Evolutionary conservation across 768 basidiomycete species (phyloP).

Genomic region (Naematelia aurantialba): DNA sequence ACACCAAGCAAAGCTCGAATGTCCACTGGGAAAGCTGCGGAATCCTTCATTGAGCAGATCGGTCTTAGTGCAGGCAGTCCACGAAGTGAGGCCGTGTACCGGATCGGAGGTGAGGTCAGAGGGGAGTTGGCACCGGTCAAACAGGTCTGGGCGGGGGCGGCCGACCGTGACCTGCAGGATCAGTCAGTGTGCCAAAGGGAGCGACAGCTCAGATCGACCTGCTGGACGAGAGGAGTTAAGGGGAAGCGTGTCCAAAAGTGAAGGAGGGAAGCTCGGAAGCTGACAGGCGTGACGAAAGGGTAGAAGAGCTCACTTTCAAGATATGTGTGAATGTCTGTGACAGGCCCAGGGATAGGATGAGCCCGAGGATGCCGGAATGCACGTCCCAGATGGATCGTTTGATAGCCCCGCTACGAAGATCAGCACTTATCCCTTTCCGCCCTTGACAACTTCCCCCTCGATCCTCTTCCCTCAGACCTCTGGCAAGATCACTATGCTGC

Average conservation of each 20-base stretch:
- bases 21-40: slow-evolving; percentile 46
- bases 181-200: background rate
- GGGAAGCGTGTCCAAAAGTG: no score
- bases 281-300: background rate
- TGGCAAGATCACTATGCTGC: no score
- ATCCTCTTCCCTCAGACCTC: no score
- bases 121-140: slow-evolving; percentile 46
- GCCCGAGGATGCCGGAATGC: slow-evolving; percentile 39
- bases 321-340: slow-evolving; percentile 46
- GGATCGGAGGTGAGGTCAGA: slow-evolving; percentile 37
- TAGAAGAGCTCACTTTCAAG: slow-evolving; percentile 34
- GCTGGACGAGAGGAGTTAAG: background rate
- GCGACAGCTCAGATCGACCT: background rate
- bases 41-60: slow-evolving; percentile 45
- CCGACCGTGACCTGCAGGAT: slow-evolving; percentile 41
- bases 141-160: slow-evolving; percentile 47
- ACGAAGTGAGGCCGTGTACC: slow-evolving; percentile 41
- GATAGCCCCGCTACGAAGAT: background rate
- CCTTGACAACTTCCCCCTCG: no score
- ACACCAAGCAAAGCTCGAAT: slow-evolving; percentile 43
- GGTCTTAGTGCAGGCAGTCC: slow-evolving; percentile 40
- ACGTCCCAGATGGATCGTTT: slow-evolving; percentile 42
- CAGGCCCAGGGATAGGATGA: slow-evolving; percentile 40
- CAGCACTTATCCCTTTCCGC: no score
- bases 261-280: background rate